Evolutionary conservation across 192 early-diverging fungal genomes (phyloP), one percentile per base, ranked within the genome.

Genomic region (Phycomyces blakesleeanus): DNA sequence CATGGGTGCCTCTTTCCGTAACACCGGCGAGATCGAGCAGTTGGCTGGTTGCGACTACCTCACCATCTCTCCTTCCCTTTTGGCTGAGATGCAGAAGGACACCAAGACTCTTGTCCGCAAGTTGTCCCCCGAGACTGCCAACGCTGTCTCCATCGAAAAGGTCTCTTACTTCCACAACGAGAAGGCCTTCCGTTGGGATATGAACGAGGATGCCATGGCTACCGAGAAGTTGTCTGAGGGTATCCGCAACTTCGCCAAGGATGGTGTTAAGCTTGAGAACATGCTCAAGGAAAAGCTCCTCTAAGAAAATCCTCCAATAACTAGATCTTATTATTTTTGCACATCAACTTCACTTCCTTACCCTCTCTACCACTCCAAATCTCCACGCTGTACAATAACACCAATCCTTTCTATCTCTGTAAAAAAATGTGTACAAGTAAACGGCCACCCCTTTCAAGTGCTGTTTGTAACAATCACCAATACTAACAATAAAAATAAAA

Each of bases 1-100:
- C 59, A 99, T 99, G 96, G 97, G 97, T 49, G 97, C 97, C 38
- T 95, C 93, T 40, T 99, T 99, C 93, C 89, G 97, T 68, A 96
- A 96, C 83, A 87, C 84, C 37, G 93, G 91, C 55, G 97, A 99
- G 77, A 99, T 99, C 69, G 89, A 94, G 77, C 90, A 96, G 81
- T 86, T 99, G 51, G 88, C 91, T 60, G 97, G 97, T 54, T 94
- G 93, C 76, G 97, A 99, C 74, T 99, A 87, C 77, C 81, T 99
- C 73, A 99, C 97, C 71, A 99, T 99, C 79, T 93, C 91, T 59
- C 94, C 96, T 42, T 77, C 76, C 59, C 85, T 99, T 16, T 82
- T 99, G 62, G 79, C 81, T 22, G 87, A 93, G 53, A 85, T 99
- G 37, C 76, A 87, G 42, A 75, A 81, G 25, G 82, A 84, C 59